Evolutionary conservation across 2,329 filamentous ascomycete species (phyloP), one percentile per base, ranked within the genome.

Genomic region (Sclerotinia subarctica): DNA sequence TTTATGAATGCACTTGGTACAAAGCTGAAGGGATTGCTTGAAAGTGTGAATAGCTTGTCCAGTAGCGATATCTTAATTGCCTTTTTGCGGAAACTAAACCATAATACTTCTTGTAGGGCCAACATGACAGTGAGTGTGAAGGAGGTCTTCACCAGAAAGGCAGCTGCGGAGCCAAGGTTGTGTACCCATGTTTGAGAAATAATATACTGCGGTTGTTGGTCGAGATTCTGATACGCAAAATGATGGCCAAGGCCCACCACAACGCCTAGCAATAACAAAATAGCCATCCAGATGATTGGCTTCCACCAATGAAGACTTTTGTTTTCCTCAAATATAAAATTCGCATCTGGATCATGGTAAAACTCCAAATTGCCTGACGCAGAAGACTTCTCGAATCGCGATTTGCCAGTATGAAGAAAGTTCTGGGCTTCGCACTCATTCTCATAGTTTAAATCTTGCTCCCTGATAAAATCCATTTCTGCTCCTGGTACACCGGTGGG

Each of bases 61-160:
- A 59, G 26, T 59, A 47, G 29, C 3, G 57, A 59, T 46, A 59
- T 59, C 29, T 46, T 46, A 24, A 59, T 59, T 15, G 26, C 57
- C 29, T 19, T 59, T n/a, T 19, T 13, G 42, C 38, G 57, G 8
- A 59, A 59, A 44, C 57, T 59, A 42, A 46, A 59, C 57, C 38
- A 32, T 32, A 59, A 26, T 59, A 46, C 57, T 24, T 59, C 57
- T 59, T 59, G 21, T 5, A 59, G 17, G 17, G 38, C 24, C 21
- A 59, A 26, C 11, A 59, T 32, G 4, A 59, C 24, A 10, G 57
- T 46, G 26, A 59, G 17, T 29, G 42, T 59, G 42, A 59, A 59
- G 29, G 57, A 46, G 29, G 38, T 46, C 42, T 59, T 59, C 24
- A 46, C 57, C 24, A 59, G 10, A 46, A 59, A 59, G 19, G 57